Evolutionary conservation across 495 filamentous ascomycete genomes (phyloP).

Genomic region (Achaetomiella virescens): DNA sequence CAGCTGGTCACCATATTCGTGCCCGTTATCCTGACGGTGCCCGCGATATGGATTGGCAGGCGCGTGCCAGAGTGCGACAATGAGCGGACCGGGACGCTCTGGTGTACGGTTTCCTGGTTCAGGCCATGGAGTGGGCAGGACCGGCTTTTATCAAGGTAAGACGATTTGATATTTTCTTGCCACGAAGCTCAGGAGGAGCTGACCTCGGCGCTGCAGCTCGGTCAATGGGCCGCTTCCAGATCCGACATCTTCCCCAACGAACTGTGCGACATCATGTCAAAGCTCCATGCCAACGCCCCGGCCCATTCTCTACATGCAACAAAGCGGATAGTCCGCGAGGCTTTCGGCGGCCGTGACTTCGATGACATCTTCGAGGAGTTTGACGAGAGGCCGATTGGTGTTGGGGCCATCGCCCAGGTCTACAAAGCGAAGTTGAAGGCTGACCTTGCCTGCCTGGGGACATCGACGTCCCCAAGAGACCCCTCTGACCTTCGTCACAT

Average conservation of each 20-base stretch:
- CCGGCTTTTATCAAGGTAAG: constrained; percentile 95
- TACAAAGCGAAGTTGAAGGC: constrained; percentile 92
- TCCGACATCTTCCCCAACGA: constrained; percentile 96
- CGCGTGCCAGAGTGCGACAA: constrained; percentile 54
- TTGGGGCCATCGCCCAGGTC: constrained; percentile 95
- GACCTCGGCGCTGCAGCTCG: constrained; percentile 54
- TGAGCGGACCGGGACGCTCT: constrained; percentile 72
- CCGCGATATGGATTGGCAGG: constrained; percentile 71
- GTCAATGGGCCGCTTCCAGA: constrained; percentile 97
- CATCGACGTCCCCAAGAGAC: constrained; percentile 45
- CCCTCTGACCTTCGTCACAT: constrained; percentile 52
- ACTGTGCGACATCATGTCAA: constrained; percentile 89
- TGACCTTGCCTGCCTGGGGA: constrained; percentile 62
- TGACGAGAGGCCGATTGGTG: constrained; percentile 80
- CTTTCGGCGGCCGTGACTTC: constrained; percentile 74
- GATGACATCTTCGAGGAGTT: constrained; percentile 98
- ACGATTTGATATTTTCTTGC: not conserved
- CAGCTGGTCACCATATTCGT: constrained; percentile 85
- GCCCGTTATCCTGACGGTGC: constrained; percentile 75
- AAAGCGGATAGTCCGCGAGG: constrained; percentile 67
- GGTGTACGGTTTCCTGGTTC: constrained; percentile 91
- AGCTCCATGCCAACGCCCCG: constrained; percentile 87
- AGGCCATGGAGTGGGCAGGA: constrained; percentile 86
- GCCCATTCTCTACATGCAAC: constrained; percentile 81
- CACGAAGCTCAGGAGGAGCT: constrained; percentile 6